These are phyloP conservation scores for Neovahlkampfia damariscottae DNA, from an alignment of 78 protist species.

Conservation along the genomic window DNA sequence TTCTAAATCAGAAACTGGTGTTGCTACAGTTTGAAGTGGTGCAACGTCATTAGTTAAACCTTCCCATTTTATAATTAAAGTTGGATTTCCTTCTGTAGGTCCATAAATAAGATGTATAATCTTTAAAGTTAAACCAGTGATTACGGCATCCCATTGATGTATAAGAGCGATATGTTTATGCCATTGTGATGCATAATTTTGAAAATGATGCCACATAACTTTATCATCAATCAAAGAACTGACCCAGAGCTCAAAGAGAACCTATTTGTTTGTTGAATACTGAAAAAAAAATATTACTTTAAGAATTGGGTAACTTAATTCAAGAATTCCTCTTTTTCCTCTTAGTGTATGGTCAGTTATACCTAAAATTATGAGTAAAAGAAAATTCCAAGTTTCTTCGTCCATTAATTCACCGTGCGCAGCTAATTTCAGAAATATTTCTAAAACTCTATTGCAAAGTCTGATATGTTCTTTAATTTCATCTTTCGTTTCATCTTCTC, in stretches of 20 bases:
- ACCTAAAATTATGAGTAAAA: background rate
- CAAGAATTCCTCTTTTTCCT: background rate
- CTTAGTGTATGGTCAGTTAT: background rate
- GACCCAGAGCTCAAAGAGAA: constrained; percentile 1
- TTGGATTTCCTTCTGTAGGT: background rate
- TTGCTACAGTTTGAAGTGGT: background rate
- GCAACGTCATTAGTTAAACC: background rate
- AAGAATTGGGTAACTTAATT: background rate
- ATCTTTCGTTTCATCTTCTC: background rate
- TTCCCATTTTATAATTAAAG: background rate
- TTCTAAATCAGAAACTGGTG: background rate
- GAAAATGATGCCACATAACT: background rate
- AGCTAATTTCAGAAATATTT: background rate
- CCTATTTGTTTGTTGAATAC: too few relatives aligned
- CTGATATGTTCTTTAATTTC: background rate
- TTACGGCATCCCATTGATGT: background rate
- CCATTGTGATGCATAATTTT: background rate
- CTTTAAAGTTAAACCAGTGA: background rate
- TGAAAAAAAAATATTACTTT: too few relatives aligned
- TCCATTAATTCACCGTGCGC: background rate
- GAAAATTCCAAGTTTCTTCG: background rate
- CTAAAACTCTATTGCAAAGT: background rate
- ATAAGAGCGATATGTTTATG: background rate
- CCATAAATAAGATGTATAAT: background rate
- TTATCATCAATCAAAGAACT: background rate